Evolutionary conservation across 2,329 filamentous ascomycete genomes (phyloP).

Genomic region (Atkinsonella texensis): DNA sequence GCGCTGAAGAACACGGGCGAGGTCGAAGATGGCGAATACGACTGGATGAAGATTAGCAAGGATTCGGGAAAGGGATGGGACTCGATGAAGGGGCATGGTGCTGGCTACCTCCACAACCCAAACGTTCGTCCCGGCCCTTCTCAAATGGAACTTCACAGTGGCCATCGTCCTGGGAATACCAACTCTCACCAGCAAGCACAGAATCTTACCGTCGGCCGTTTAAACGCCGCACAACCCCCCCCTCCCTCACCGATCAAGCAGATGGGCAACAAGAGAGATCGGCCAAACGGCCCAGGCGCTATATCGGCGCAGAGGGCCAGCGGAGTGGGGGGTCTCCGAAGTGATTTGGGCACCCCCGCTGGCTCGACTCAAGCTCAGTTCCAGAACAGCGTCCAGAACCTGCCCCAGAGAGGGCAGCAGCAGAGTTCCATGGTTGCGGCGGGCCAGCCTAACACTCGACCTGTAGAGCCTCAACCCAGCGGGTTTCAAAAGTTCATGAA

Average conservation of each 20-base stretch:
- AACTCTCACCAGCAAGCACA: conserved; percentile 50
- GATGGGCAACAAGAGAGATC: conserved; percentile 62
- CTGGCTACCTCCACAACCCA: conserved; percentile 56
- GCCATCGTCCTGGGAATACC: conserved; percentile 53
- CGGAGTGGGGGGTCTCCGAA: conserved; percentile 55
- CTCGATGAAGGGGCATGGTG: conserved; percentile 51
- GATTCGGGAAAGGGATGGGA: conserved; percentile 82
- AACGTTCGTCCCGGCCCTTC: conserved; percentile 71
- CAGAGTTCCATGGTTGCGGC: conserved; percentile 46
- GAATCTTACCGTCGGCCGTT: conserved; percentile 69
- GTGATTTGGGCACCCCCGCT: conserved; percentile 68
- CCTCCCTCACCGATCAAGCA: conserved; percentile 75
- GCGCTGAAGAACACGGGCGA: conserved; percentile 89
- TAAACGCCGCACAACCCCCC: conserved; percentile 88
- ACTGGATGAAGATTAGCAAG: conserved; percentile 97
- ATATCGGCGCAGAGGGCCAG: conserved; percentile 66
- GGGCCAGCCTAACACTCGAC: conserved; percentile 41
- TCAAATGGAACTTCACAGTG: conserved; percentile 71
- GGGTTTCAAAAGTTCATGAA: conserved; percentile 91
- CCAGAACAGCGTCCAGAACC: conserved; percentile 86
- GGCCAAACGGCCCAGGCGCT: conserved; percentile 67
- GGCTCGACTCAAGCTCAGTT: conserved; percentile 93
- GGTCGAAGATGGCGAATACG: conserved; percentile 95
- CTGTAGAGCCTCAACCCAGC: conserved; percentile 60
- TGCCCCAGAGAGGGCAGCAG: conserved; percentile 52